Base-by-base conservation (phyloP, 345 rosid genomes). In the Pugionium cornutum region DNA sequence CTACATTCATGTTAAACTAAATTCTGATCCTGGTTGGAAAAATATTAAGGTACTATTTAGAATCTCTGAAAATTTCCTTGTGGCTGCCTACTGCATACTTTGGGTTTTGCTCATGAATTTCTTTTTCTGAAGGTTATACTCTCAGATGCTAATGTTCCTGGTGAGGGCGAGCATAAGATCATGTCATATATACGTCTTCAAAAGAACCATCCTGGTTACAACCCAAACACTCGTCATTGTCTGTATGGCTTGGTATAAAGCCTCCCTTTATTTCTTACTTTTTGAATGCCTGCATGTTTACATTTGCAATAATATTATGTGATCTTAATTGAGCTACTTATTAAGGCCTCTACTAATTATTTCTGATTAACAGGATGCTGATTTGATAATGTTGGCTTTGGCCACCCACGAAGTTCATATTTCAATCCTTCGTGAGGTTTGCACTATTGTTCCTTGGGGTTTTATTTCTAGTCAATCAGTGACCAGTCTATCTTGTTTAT, bases 61-160 rank as follows among this genome's bases (percentile, higher is more conserved):
- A 39, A 33, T 42, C 43, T 63, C 30, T 46, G 27, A 59, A 44
- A 18, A 49, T 44, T 36, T 44, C 36, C 58, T 49, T 18, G 31
- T 29, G 40, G 30, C 4, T 59, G 28, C 48, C 37, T 50, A 28
- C 45, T 48, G 4, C 32, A 11, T 54, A 46, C 54, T 69, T 58
- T 44, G 44, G n/a, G 27, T 27, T 69, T 59, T 74, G 33, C 70
- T 70, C 63, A 41, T 70, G 39, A 62, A 42, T 58, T 70, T 59
- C 9, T 53, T 49, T 50, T 79, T 68, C 36, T 86, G 72, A 79
- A 95, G 99, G 97, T 95, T 66, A 84, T 95, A 40, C 92, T 91
- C 45, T 95, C 97, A 18, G 97, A 95, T 87, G 96, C 97, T 55
- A 94, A 91, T 83, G 96, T 89, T 80, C 99, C 99, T 45, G 97